These are phyloP conservation scores for Carex kokanica DNA, from an alignment of 176 grass and related monocot species.

Conservation along the genomic window DNA sequence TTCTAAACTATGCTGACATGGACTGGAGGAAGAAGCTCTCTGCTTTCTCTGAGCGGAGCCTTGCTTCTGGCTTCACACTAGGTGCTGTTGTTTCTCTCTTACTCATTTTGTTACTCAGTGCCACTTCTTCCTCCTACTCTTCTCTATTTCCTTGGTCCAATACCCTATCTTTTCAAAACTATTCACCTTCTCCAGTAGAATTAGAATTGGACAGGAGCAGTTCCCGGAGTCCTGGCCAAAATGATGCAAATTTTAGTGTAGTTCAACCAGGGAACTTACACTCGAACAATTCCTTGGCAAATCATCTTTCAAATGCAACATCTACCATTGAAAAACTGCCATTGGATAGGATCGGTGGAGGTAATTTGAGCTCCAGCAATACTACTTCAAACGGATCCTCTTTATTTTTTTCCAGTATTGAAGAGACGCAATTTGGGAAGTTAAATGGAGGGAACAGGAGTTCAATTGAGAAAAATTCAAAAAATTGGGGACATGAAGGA, in stretches of 20 bases:
- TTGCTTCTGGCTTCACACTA: slow-evolving; percentile 30
- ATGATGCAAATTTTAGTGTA: slow-evolving; percentile 11
- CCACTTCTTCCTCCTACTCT: slow-evolving; percentile 1
- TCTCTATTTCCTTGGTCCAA: slow-evolving; percentile 22
- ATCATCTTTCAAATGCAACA: slow-evolving; percentile 11
- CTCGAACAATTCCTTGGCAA: slow-evolving; percentile 18
- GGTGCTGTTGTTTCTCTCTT: slow-evolving; percentile 29
- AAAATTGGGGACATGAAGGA: not conserved
- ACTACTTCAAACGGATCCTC: not conserved
- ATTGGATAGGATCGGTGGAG: not conserved
- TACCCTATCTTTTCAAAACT: not conserved
- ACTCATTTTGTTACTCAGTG: slow-evolving; percentile 19
- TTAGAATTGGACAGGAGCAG: not conserved
- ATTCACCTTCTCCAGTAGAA: slow-evolving; percentile 11
- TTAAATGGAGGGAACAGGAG: not conserved
- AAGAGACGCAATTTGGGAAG: not conserved
- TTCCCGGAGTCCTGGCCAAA: not conserved
- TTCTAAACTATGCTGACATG: slow-evolving; percentile 10
- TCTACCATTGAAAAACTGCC: slow-evolving; percentile 7
- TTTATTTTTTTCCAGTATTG: not conserved
- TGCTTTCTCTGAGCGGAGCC: slow-evolving; percentile 25
- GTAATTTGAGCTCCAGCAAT: not conserved
- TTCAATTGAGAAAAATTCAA: slow-evolving; percentile 18
- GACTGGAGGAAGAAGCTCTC: slow-evolving; percentile 28
- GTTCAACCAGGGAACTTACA: not conserved